Base-by-base conservation (phyloP, 31 red algal species). In the Asparagopsis taxiformis region DNA sequence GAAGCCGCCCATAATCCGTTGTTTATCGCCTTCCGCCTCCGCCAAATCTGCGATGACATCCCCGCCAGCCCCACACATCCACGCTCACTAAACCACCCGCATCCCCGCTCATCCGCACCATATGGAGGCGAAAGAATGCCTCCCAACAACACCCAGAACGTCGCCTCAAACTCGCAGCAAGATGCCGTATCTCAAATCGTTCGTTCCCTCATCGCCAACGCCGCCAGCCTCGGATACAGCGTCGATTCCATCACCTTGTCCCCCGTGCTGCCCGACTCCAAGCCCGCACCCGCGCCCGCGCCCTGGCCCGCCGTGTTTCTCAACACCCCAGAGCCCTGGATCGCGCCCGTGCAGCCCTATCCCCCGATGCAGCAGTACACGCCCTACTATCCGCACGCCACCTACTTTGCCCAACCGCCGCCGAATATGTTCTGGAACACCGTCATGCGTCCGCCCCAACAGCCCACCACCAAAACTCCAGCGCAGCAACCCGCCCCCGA, bases 231-330 rank as follows among this genome's bases (percentile, higher is more conserved):
- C 28, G 59, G 59, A 22, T 63, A 34, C 59, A 32, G 25, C 31
- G 22, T 63, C 59, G 59, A 63, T 35, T n/a, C 24, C 31, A 17
- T 63, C 28, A 32, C 59, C 59, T 30, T 63, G 22, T 35, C 31
- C 28, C 28, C 59, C 10, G 25, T 30, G 22, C 28, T 30, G 0
- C 59, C 28, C 21, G n/a, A n/a, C n/a, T n/a, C n/a, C n/a, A n/a
- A n/a, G n/a, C n/a, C n/a, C n/a, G n/a, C n/a, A n/a, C 31, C 59
- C 10, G 22, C 21, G 7, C 31, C 59, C 59, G n/a, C 59, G 7
- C 34, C 59, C 59, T 30, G 59, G 24, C 59, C 59, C 59, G 19
- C 24, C 24, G n/a, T 30, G 7, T 30, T 35, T 30, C 19, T 35
- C 59, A 35, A 34, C 59, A 63, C 19, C 59, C 19, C 31, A 22